Percentiles rank a stretch among this genome's conserved stretches.
phyloP scores from a whole-genome alignment of 768 basidiomycete species.

The Pulveroboletus sp. region DNA sequence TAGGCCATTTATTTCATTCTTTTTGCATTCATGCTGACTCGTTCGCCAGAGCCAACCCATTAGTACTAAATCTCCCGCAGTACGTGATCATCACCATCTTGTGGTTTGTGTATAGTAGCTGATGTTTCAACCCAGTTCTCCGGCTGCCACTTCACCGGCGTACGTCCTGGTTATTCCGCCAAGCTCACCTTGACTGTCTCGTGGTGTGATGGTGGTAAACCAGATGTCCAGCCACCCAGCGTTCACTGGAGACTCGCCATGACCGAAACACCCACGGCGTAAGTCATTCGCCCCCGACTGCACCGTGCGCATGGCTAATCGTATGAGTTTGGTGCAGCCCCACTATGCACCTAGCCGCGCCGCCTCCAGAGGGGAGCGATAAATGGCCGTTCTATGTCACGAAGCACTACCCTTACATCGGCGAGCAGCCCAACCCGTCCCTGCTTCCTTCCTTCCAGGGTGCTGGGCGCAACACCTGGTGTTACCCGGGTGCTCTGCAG shows the following conservation, averaged over 20 bases:
- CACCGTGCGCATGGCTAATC: neutral
- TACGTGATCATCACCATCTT: neutral
- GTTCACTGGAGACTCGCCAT: neutral
- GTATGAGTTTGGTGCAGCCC: neutral
- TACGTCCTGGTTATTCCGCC: neutral
- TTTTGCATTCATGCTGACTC: neutral
- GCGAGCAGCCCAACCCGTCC: neutral
- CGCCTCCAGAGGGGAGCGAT: neutral
- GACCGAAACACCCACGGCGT: neutral
- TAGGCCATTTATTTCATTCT: neutral
- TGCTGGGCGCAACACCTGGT: neutral
- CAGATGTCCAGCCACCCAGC: neutral
- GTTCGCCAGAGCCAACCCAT: neutral
- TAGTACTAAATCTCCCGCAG: neutral
- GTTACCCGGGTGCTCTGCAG: neutral
- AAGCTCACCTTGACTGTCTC: neutral
- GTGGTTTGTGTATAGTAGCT: neutral
- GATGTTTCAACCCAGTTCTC: neutral
- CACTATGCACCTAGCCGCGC: neutral
- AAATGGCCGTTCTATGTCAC: neutral
- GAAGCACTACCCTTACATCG: neutral
- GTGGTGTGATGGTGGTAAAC: neutral
- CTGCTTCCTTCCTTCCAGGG: neutral
- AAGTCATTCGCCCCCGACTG: neutral
- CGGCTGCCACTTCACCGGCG: slow-evolving; percentile 1